Conservation (phyloP, 176 grass and related monocot genomes). For the Carex kokanica region DNA sequence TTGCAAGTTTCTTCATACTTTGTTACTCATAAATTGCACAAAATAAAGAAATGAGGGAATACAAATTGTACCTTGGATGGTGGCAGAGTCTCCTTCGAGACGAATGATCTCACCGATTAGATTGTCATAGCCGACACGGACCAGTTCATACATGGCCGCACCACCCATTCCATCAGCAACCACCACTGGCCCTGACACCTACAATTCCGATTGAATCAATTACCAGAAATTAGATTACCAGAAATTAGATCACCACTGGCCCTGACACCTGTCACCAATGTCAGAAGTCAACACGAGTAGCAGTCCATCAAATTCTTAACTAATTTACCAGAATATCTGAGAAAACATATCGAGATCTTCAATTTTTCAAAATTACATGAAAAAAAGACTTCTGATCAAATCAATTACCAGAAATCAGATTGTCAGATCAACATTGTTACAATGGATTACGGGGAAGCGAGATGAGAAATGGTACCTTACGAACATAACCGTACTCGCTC, state of each 20-base stretch:
- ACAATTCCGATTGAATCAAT: too few species aligned
- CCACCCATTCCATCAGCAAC: constrained; percentile 87
- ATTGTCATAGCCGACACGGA: constrained; percentile 75
- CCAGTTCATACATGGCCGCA: constrained; percentile 81
- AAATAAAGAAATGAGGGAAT: neutral
- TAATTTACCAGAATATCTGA: neutral
- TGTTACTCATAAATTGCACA: neutral
- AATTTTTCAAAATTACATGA: neutral
- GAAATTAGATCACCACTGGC: constrained; percentile 72
- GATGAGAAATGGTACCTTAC: constrained; percentile 51
- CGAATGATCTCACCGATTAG: constrained; percentile 92
- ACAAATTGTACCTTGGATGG: constrained; percentile 55
- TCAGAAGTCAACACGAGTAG: constrained; percentile 5
- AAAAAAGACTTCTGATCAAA: neutral
- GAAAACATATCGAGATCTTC: neutral
- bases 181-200: constrained; percentile 47
- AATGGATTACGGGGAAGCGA: neutral
- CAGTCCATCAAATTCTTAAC: neutral
- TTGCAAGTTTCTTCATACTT: neutral
- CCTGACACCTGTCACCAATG: constrained; percentile 17
- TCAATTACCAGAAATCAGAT: neutral
- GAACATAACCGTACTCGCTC: constrained; percentile 95
- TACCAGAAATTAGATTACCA: too few species aligned
- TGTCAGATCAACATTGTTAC: too few species aligned
- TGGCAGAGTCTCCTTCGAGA: constrained; percentile 77